Conservation (phyloP, 371 early-diverging fungal species). For the Mucor circinelloides region DNA sequence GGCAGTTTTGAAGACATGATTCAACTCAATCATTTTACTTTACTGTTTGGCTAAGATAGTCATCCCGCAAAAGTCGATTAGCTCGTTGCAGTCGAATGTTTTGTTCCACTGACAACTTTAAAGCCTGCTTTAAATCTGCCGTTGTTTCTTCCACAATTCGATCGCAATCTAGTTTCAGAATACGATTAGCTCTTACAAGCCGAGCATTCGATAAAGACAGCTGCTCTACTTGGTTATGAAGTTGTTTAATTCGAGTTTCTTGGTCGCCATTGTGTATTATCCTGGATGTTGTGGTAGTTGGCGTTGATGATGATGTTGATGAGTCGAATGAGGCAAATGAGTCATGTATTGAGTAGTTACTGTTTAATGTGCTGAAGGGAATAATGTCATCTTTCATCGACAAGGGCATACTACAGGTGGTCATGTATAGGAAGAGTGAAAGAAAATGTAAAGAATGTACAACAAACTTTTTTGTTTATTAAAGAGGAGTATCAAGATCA, state of each 20-base stretch:
- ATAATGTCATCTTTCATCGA: conserved; percentile 20
- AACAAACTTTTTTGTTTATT: background rate
- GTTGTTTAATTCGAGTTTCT: conserved; percentile 36
- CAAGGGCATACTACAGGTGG: conserved; percentile 8
- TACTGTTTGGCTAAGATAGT: conserved; percentile 27
- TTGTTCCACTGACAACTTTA: conserved; percentile 34
- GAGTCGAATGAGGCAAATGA: conserved; percentile 6
- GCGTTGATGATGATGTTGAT: conserved; percentile 6
- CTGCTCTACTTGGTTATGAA: conserved; percentile 42
- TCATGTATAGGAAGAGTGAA: conserved; percentile 4
- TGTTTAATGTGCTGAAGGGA: conserved; percentile 22
- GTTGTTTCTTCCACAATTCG: conserved; percentile 43
- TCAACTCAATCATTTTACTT: conserved; percentile 10
- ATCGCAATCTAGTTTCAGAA: conserved; percentile 46
- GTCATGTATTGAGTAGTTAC: conserved; percentile 35
- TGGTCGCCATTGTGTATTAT: conserved; percentile 30
- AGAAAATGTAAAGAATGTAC: background rate
- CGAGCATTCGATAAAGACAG: conserved; percentile 42
- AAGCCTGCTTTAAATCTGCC: conserved; percentile 39
- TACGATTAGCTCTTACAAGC: conserved; percentile 40
- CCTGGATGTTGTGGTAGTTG: background rate
- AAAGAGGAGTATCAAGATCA: conserved; percentile 1
- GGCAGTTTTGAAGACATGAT: background rate
- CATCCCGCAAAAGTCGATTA: conserved; percentile 42
- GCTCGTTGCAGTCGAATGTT: conserved; percentile 51